Percentiles rank a stretch among this genome's conserved stretches.
Conservation (phyloP, 73 alveolate species). For the Tetrahymena elliotti region DNA sequence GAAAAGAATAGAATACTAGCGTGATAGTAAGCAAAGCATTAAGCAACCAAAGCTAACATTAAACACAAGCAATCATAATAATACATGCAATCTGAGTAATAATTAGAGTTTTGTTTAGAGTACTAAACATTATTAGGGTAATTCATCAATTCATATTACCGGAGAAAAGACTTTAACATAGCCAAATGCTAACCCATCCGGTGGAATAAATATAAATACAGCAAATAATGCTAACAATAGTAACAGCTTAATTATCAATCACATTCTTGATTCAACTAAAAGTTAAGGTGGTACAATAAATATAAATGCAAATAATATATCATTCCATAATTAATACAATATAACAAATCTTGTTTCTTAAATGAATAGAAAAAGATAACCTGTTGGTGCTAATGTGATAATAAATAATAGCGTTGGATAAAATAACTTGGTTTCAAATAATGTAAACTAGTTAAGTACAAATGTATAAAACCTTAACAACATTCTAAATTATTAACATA, state of each 20-base stretch:
- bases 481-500: neutral
- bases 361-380: neutral
- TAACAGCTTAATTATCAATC: neutral
- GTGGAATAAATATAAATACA: neutral
- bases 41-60: neutral
- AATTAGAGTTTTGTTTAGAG: neutral
- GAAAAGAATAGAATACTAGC: neutral
- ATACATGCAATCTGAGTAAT: neutral
- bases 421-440: neutral
- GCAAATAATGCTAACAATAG: neutral
- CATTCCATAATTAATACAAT: neutral
- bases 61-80: neutral
- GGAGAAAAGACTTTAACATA: neutral
- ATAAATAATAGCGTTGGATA: neutral
- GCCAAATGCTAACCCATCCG: neutral
- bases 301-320: neutral
- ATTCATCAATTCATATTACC: neutral
- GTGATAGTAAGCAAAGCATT: neutral
- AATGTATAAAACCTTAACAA: neutral
- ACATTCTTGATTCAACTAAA: neutral
- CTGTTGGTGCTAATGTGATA: neutral
- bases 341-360: neutral
- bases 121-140: neutral
- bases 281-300: neutral
- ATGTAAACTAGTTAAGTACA: neutral